Percentiles rank a stretch among this genome's conserved stretches.
phyloP scores from a whole-genome alignment of 441 rosid species.

The Pelargonium citronellum region DNA sequence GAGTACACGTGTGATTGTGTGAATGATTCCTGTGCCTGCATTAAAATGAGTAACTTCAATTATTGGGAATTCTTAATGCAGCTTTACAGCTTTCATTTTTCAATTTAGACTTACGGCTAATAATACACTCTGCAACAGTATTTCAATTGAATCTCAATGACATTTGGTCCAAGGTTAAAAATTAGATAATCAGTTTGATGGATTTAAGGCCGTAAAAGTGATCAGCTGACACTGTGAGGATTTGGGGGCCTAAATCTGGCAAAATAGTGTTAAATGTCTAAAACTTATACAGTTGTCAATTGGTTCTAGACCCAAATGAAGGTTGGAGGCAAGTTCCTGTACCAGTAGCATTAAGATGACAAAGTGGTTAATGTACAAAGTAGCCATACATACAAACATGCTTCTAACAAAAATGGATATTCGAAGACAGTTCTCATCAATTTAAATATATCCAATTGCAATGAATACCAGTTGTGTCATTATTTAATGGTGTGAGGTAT shows the following conservation, averaged over 20 bases:
- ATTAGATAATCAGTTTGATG: neutral
- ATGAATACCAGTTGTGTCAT: neutral
- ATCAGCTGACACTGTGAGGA: neutral
- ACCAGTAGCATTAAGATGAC: neutral
- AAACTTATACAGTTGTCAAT: no score
- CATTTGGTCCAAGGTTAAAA: neutral
- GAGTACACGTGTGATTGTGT: neutral
- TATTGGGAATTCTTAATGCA: neutral
- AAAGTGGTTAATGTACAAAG: neutral
- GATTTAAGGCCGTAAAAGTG: neutral
- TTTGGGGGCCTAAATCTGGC: neutral
- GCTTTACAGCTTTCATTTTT: neutral
- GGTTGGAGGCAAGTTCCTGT: no score
- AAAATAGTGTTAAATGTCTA: neutral
- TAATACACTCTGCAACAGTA: neutral
- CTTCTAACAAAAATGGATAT: neutral
- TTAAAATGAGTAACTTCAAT: neutral
- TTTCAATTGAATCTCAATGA: neutral
- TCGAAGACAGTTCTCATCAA: neutral
- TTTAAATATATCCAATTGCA: neutral
- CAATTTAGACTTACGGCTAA: neutral
- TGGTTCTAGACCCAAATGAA: no score
- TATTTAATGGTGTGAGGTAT: neutral
- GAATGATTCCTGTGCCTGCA: neutral
- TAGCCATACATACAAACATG: neutral